These are phyloP conservation scores for Eucalyptus melliodora DNA, from an alignment of 345 rosid species.

Conservation along the genomic window DNA sequence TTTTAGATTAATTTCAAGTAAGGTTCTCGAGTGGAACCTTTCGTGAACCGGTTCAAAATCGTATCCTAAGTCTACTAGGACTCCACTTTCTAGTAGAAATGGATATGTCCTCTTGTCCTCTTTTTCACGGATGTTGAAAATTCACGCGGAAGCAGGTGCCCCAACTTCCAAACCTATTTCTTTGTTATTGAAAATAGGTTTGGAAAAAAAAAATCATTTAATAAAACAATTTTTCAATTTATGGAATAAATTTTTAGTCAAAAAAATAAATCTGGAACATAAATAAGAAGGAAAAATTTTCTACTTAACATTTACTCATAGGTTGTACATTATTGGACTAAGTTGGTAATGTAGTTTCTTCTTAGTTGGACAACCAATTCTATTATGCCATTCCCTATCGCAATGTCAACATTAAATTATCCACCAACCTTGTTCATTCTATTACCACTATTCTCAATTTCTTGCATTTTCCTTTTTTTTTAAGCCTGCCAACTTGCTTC, in stretches of 20 bases:
- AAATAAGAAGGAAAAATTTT: too few relatives aligned
- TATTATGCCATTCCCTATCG: neutral
- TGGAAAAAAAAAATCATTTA: neutral
- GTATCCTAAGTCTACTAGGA: too few relatives aligned
- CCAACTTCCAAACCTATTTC: too few relatives aligned
- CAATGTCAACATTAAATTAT: neutral
- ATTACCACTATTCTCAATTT: neutral
- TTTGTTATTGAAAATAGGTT: neutral
- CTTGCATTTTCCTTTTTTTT: neutral
- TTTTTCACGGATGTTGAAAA: accelerated
- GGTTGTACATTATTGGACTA: too few relatives aligned
- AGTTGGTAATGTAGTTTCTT: too few relatives aligned
- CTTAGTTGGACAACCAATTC: neutral
- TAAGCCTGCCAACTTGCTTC: neutral
- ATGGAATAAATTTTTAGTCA: too few relatives aligned
- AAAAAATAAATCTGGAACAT: accelerated
- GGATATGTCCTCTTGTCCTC: too few relatives aligned
- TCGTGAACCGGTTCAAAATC: too few relatives aligned
- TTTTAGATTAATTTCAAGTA: neutral
- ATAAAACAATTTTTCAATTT: too few relatives aligned
- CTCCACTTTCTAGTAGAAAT: too few relatives aligned
- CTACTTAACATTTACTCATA: too few relatives aligned
- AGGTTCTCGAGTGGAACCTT: neutral
- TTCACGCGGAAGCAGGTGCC: too few relatives aligned
- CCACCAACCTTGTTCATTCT: neutral